Percentiles rank a stretch among this genome's conserved stretches.
Evolutionary conservation across 768 basidiomycete genomes (phyloP).

Genomic region (Suillus tomentosus): DNA sequence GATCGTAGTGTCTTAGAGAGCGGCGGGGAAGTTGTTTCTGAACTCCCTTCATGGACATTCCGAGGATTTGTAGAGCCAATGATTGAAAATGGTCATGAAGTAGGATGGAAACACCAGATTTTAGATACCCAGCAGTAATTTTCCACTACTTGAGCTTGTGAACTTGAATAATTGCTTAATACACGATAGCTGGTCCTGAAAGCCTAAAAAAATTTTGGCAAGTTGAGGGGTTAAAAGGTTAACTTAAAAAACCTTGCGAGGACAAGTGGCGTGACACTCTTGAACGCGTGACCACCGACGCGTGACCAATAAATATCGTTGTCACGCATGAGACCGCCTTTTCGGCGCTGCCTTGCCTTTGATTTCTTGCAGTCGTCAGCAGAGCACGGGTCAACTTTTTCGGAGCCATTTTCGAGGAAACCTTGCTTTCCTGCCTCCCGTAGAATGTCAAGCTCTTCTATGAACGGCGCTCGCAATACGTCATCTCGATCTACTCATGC

Average conservation of each 20-base stretch:
- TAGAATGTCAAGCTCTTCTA: constrained; percentile 12
- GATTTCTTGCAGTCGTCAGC: constrained; percentile 3
- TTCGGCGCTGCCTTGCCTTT: constrained; percentile 9
- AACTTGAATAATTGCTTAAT: neutral
- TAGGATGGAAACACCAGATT: constrained; percentile 56
- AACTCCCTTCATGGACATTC: constrained; percentile 48
- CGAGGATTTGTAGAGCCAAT: constrained; percentile 68
- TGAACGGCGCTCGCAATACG: constrained; percentile 15
- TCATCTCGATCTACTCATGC: constrained; percentile 59
- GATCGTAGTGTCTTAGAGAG: constrained; percentile 34
- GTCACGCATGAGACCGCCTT: constrained; percentile 8
- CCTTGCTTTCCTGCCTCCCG: too few species aligned
- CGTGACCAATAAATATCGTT: constrained; percentile 24
- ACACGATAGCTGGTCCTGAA: neutral
- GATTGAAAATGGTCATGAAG: constrained; percentile 67
- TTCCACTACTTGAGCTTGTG: neutral
- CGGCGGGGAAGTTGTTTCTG: neutral
- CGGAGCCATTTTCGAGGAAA: neutral
- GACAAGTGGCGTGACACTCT: neutral
- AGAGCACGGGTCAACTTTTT: neutral
- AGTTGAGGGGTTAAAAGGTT: too few species aligned
- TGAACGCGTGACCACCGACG: constrained; percentile 29
- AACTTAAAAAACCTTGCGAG: neutral
- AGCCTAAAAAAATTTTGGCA: neutral
- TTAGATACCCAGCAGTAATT: neutral